Percentiles rank a stretch among this genome's conserved stretches.
Conservation (phyloP, 768 basidiomycete genomes). For the Pilatotrama ljubarskyi region DNA sequence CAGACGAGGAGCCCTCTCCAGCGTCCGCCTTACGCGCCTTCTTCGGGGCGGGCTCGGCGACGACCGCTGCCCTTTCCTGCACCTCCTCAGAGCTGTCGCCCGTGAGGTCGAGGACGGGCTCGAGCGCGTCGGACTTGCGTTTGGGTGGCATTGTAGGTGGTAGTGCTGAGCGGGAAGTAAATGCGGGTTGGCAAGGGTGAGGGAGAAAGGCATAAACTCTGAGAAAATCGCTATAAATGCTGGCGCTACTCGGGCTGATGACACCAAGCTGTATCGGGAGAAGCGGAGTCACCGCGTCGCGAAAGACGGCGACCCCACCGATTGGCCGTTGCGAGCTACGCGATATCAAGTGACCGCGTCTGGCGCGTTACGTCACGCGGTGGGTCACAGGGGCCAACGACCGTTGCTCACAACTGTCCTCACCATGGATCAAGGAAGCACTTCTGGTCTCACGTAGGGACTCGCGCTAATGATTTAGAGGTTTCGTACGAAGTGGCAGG, state of each 20-base stretch:
- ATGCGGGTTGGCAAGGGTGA: neutral
- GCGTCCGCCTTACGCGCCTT: slow-evolving; percentile 35
- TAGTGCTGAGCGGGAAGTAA: neutral
- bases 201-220: neutral
- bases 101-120: slow-evolving; percentile 8
- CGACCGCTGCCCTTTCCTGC: slow-evolving; percentile 8
- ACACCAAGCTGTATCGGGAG: too few species aligned
- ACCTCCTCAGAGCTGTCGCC: slow-evolving; percentile 20
- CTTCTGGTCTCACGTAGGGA: too few species aligned
- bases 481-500: too few species aligned
- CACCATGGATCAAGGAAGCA: too few species aligned
- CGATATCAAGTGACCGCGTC: neutral
- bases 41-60: slow-evolving; percentile 26
- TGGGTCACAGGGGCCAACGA: too few species aligned
- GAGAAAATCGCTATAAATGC: neutral
- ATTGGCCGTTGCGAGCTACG: neutral
- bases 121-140: slow-evolving; percentile 40
- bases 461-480: too few species aligned
- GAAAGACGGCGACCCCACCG: neutral
- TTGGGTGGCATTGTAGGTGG: slow-evolving; percentile 37
- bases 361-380: slow-evolving; percentile 17
- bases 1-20: slow-evolving; percentile 27
- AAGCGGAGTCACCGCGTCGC: too few species aligned
- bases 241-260: neutral
- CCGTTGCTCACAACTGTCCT: too few species aligned